These are phyloP conservation scores for Spinacia oleracea DNA, from an alignment of 179 eudicot genomes.

Conservation along the genomic window DNA sequence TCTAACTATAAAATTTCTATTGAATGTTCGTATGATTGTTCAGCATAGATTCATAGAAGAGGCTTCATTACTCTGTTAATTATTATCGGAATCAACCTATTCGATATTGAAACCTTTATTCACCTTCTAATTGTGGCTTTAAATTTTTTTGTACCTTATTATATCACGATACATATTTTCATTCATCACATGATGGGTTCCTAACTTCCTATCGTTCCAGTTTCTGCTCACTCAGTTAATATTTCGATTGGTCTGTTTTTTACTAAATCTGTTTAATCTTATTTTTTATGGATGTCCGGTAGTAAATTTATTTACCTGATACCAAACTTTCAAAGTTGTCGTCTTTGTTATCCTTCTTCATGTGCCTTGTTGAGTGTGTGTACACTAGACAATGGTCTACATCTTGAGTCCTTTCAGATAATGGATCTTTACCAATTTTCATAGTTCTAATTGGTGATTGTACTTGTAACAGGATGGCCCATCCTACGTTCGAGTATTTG, in stretches of 20 bases:
- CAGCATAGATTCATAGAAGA: not conserved
- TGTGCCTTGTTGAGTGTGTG: not conserved
- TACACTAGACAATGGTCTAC: no score
- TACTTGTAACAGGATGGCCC: conserved; percentile 83
- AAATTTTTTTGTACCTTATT: not conserved
- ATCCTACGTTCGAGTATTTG: conserved; percentile 74
- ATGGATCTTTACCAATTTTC: no score
- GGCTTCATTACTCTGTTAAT: not conserved
- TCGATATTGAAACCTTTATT: not conserved
- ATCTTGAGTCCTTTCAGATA: not conserved
- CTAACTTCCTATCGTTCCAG: no score
- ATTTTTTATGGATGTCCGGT: not conserved
- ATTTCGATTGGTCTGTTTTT: not conserved
- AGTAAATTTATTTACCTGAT: not conserved
- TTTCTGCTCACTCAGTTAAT: not conserved
- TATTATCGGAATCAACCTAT: not conserved
- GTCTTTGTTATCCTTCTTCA: not conserved
- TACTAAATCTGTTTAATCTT: not conserved
- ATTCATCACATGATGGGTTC: not conserved
- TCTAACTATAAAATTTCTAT: not conserved
- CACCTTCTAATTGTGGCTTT: not conserved
- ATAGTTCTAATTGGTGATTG: conserved; percentile 6
- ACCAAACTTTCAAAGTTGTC: not conserved
- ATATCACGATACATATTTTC: not conserved
- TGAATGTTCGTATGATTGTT: not conserved